Base-by-base conservation (phyloP, 495 filamentous ascomycete genomes). In the Hamigera avellanea region DNA sequence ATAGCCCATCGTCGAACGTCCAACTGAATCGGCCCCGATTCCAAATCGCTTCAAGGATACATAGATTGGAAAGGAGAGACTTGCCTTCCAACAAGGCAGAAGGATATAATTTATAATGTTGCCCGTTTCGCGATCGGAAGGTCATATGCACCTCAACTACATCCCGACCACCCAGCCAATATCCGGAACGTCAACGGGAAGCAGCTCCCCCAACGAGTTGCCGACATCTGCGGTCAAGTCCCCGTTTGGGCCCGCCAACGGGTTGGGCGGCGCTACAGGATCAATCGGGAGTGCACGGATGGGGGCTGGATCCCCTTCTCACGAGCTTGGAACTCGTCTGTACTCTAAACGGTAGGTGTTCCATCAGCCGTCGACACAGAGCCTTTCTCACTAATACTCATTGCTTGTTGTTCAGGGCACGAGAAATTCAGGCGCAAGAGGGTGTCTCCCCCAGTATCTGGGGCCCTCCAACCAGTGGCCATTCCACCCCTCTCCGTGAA, bases 361-460 rank as follows among this genome's bases (percentile, higher is more conserved):
- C 44, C 15, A 16, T 30, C 7, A 13, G 26, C 17, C 4, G 26
- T n/a, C 32, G 26, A 30, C 13, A 16, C 15, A 10, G n/a, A 15
- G 18, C n/a, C n/a, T n/a, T 9, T 32, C 21, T 7, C 33, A 17
- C 14, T 19, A 3, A 16, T 12, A 19, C 30, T 32, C 4, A 35
- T 25, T 13, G n/a, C 19, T 35, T 19, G n/a, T 35, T 19, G 5
- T 18, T 35, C 50, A 94, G 89, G 43, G 86, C 93, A 27, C 75
- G 91, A 58, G 91, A 98, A 55, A 95, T 96, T 43, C 93, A 96
- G 64, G 87, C 87, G 26, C 87, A 96, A 63, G 93, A 96, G 70
- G 88, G 87, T 28, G 59, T 93, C 42, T 78, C 80, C 44, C 71
- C 85, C 34, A 86, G 83, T 54, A 76, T 88, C 18, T 96, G 93